Evolutionary conservation across 2,329 filamentous ascomycete species (phyloP).

Genomic region (Exophiala xenobiotica): DNA sequence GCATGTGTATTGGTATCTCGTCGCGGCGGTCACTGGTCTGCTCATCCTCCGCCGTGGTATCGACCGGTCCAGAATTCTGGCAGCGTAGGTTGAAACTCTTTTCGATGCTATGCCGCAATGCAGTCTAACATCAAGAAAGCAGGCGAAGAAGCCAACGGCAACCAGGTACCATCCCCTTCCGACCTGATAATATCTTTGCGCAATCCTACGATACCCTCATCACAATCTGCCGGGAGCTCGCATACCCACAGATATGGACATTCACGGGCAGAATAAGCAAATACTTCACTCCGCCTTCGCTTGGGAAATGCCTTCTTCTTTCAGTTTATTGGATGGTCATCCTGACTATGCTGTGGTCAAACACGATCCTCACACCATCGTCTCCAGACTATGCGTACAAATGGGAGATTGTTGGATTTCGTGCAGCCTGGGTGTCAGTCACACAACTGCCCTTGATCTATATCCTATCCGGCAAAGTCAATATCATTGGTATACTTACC

Average conservation of each 20-base stretch:
- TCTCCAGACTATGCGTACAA: slow-evolving; percentile 32
- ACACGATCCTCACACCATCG: slow-evolving; percentile 22
- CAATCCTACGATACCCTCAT: slow-evolving; percentile 25
- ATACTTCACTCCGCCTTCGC: slow-evolving; percentile 25
- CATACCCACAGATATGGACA: slow-evolving; percentile 24
- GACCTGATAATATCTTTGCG: slow-evolving; percentile 20
- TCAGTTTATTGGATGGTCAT: slow-evolving; percentile 24
- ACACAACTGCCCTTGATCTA: slow-evolving; percentile 57
- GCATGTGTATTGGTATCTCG: slow-evolving; percentile 25
- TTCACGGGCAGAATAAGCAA: slow-evolving; percentile 17
- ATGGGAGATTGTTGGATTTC: slow-evolving; percentile 59
- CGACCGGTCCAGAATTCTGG: slow-evolving; percentile 10
- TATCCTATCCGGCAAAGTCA: slow-evolving; percentile 57
- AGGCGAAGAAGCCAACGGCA: slow-evolving; percentile 10
- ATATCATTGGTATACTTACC: slow-evolving; percentile 50
- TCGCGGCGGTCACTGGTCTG: slow-evolving; percentile 17
- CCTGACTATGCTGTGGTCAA: slow-evolving; percentile 27
- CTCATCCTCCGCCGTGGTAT: slow-evolving; percentile 14
- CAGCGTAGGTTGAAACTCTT: neutral
- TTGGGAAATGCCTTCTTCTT: slow-evolving; percentile 25
- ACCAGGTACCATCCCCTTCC: slow-evolving; percentile 12
- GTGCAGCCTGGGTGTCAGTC: slow-evolving; percentile 55
- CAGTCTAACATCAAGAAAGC: neutral
- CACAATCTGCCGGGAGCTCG: slow-evolving; percentile 20
- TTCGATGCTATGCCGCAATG: neutral